phyloP scores from a whole-genome alignment of 352 stramenopile genomes.

The Sclerospora graminicola region DNA sequence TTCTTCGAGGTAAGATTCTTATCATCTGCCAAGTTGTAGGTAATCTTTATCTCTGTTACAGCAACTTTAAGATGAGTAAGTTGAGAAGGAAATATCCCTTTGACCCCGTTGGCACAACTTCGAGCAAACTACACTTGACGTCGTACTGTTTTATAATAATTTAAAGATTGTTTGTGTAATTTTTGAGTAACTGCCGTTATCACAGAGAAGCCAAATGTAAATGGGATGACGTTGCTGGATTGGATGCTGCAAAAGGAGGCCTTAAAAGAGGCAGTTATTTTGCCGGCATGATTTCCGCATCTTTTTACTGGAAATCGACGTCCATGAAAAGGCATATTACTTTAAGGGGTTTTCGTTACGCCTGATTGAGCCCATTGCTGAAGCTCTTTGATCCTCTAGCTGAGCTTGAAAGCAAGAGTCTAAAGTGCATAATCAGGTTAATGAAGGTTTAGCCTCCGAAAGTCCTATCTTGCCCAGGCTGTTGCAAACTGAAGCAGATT shows the following conservation, averaged over 20 bases:
- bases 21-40: slow-evolving; percentile 77
- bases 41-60: slow-evolving; percentile 6
- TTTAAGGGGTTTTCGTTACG: slow-evolving; percentile 90
- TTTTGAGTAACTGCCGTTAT: slow-evolving; percentile 59
- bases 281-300: slow-evolving; percentile 94
- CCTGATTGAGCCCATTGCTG: background rate
- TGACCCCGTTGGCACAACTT: too few relatives aligned
- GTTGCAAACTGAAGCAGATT: slow-evolving; percentile 98
- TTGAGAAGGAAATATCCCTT: background rate
- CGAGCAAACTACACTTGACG: slow-evolving; percentile 70
- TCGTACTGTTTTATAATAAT: slow-evolving; percentile 15
- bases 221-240: slow-evolving; percentile 95
- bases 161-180: background rate
- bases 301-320: slow-evolving; percentile 91
- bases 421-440: slow-evolving; percentile 4
- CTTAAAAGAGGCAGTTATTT: slow-evolving; percentile 99
- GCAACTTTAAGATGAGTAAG: background rate
- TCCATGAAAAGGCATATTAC: slow-evolving; percentile 94
- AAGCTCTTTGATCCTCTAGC: too few relatives aligned
- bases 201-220: slow-evolving; percentile 90
- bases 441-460: slow-evolving; percentile 65
- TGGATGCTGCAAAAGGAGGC: slow-evolving; percentile 95
- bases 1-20: slow-evolving; percentile 88
- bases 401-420: too few relatives aligned
- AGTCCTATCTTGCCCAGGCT: slow-evolving; percentile 95